phyloP scores from a whole-genome alignment of 805 yeast species.

The Candida ulmi region DNA sequence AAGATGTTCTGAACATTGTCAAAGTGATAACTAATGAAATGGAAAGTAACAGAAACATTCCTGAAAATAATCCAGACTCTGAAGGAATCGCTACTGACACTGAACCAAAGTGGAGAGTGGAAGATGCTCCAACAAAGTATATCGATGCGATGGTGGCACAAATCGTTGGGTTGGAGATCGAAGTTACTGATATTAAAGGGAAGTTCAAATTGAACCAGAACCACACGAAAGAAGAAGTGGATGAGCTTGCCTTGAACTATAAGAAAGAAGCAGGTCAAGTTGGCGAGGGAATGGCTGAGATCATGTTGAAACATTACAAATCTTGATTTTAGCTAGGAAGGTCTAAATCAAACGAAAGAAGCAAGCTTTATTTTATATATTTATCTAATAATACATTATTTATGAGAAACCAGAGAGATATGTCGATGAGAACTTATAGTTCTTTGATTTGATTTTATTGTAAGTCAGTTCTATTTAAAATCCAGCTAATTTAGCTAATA shows the following conservation, averaged over 20 bases:
- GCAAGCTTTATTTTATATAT: no score
- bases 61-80: no score
- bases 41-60: conserved; percentile 31
- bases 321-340: no score
- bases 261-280: conserved; percentile 30
- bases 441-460: no score
- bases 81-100: conserved; percentile 12
- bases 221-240: conserved; percentile 34
- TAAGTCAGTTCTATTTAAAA: no score
- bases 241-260: conserved; percentile 48
- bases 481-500: conserved; percentile 35
- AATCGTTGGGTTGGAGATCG: conserved; percentile 53
- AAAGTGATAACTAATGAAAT: conserved; percentile 39
- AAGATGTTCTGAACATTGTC: conserved; percentile 41
- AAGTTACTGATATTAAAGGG: conserved; percentile 39
- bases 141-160: conserved; percentile 37
- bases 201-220: conserved; percentile 59
- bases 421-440: no score
- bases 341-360: no score
- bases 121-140: conserved; percentile 51
- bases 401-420: no score
- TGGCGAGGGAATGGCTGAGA: conserved; percentile 13
- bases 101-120: conserved; percentile 40
- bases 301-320: background rate
- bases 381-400: no score